Evolutionary conservation across 768 basidiomycete species (phyloP), one percentile per base, ranked within the genome.

Genomic region (Suillus spraguei): DNA sequence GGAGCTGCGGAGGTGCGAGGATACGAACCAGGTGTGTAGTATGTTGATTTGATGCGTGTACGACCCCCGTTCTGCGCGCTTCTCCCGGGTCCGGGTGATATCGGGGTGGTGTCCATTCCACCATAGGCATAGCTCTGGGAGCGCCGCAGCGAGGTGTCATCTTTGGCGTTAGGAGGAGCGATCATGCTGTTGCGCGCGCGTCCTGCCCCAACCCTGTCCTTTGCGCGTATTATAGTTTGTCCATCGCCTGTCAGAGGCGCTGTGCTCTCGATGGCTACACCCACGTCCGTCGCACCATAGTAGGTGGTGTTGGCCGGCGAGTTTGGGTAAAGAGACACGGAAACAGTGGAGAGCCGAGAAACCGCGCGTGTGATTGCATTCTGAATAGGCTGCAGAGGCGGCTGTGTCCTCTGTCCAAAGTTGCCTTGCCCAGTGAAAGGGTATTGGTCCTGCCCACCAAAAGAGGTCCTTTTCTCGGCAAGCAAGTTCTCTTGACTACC

Each of bases 31-130:
- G 83, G 80, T 10, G 83, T 81, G 63, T 85, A 86, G 69, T 91
- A 89, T 7, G 88, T 82, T 10, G 89, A 89, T 71, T 90, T 88
- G 66, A 91, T 87, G 41, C 83, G 84, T 54, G 83, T 84, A 42
- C 90, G 85, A 44, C 89, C 86, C 62, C 83, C 85, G 55, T 68
- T 76, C 58, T 72, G 72, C 35, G 68, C 68, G 3, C 49, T 65
- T 46, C 63, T 61, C 56, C 70, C 68, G 1, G 49, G 70, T 73
- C 67, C 68, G 63, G 49, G 66, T 53, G 61, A 74, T 61, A 53
- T 61, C 32, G 86, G 84, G 10, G 86, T 85, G 4, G 72, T 68
- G 61, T 86, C 85, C 44, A 82, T 80, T 42, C 83, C 85, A 63
- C 82, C 85, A 63, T 90, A 88, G 4, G 87, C 81, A 68, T 72